phyloP scores from a whole-genome alignment of 1,284 basidiomycete genomes.

The Xerocomus nothofagi region DNA sequence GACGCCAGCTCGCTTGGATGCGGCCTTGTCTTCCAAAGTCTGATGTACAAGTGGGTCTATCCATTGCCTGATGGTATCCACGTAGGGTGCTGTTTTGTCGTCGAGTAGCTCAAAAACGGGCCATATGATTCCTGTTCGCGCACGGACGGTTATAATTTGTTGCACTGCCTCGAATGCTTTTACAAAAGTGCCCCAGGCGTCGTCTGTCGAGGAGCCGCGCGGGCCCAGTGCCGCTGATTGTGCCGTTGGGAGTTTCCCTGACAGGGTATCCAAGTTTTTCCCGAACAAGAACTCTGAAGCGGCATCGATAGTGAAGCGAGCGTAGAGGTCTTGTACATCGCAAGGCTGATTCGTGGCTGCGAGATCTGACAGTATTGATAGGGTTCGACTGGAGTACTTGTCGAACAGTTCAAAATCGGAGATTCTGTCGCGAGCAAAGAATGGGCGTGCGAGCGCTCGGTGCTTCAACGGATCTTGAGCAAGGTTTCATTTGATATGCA shows the following conservation, averaged over 20 bases:
- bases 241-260: constrained; percentile 51
- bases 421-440: constrained; percentile 69
- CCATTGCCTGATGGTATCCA: constrained; percentile 55
- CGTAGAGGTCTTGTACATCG: constrained; percentile 67
- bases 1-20: constrained; percentile 40
- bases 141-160: constrained; percentile 52
- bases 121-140: constrained; percentile 62
- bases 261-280: constrained; percentile 59
- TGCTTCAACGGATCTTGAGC: constrained; percentile 43
- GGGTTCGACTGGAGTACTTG: constrained; percentile 46
- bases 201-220: constrained; percentile 60
- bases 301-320: constrained; percentile 67
- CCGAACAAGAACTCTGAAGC: constrained; percentile 74
- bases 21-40: constrained; percentile 50
- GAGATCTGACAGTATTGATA: constrained; percentile 48
- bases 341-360: constrained; percentile 42
- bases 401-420: constrained; percentile 72
- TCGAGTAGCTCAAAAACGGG: constrained; percentile 62
- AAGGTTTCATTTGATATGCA: background rate
- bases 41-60: constrained; percentile 60
- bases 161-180: constrained; percentile 65
- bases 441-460: constrained; percentile 67
- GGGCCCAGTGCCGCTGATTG: constrained; percentile 46
- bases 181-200: constrained; percentile 61
- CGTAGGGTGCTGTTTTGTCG: constrained; percentile 55